Base-by-base conservation (phyloP, 1,284 basidiomycete genomes). In the Rhodotorula sp. region DNA sequence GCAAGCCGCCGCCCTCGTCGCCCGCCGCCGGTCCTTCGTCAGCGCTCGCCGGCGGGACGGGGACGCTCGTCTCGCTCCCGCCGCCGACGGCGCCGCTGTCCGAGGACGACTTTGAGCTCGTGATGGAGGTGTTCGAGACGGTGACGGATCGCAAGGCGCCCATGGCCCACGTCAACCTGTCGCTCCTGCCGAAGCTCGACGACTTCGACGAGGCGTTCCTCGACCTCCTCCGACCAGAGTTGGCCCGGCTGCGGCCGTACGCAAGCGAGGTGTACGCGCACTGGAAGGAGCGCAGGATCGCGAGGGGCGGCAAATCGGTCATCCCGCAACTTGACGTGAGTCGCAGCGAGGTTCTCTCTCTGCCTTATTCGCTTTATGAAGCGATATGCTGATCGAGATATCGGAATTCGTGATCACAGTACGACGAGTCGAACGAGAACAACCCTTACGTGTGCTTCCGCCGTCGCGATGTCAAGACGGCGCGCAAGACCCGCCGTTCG, bases 391-490 rank as follows among this genome's bases (percentile, higher is more conserved):
- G 7, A 42, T 13, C 10, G 52, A 25, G 12, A 34, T 34, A 34
- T 34, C 34, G 34, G 34, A 25, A 46, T 25, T 46, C 44, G 58
- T 34, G 25, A 7, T 10, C 5, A 21, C 78, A 94, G 91, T 89
- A 88, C 75, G 94, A 99, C 81, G 96, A 98, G 83, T 87, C 90
- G 50, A 96, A 97, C 82, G 89, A 90, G 64, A 94, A 93, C 71
- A 94, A 98, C 80, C 97, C 97, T 0, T 99, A 98, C 77, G 93
- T 98, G 63, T 99, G 97, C 83, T 99, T 99, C 87, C 89, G 97
- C 54, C 87, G 96, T 66, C 89, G 95, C 70, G 96, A 99, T 80
- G 91, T 92, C 81, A 98, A 98, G 81, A 89, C 91, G 19, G 88
- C 93, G 41, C 89, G 96, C 71, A 98, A 99, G 84, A 99, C 96